Evolutionary conservation across 2,329 filamentous ascomycete species (phyloP).

Genomic region (Hysterium pulicare): DNA sequence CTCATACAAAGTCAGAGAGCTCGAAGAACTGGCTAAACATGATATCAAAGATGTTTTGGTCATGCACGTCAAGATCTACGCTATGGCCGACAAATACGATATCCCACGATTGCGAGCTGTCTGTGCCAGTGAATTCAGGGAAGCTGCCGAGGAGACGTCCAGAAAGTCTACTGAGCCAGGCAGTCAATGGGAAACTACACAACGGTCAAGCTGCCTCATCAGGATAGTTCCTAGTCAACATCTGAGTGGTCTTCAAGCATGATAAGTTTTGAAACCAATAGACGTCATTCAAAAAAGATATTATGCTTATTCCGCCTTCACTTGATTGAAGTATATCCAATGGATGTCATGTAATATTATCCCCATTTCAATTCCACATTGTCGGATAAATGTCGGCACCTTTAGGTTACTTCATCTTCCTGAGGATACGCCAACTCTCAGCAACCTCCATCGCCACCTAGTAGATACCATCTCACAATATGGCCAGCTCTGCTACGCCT

Average conservation of each 20-base stretch:
- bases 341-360: no score
- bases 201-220: no score
- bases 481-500: no score
- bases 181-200: not conserved
- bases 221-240: no score
- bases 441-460: no score
- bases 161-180: not conserved
- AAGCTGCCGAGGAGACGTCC: not conserved
- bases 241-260: no score
- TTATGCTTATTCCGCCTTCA: not conserved
- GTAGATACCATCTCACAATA: no score
- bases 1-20: not conserved
- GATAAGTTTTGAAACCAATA: not conserved
- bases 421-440: no score
- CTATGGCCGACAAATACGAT: not conserved
- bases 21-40: not conserved
- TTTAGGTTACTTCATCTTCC: no score
- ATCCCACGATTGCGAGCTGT: not conserved
- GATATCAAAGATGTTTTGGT: not conserved
- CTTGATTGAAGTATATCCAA: no score
- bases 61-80: not conserved
- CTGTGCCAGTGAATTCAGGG: not conserved
- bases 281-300: not conserved
- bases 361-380: no score
- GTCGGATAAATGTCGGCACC: no score